Conservation (phyloP, 768 basidiomycete genomes). For the Pulveroboletus sp. region DNA sequence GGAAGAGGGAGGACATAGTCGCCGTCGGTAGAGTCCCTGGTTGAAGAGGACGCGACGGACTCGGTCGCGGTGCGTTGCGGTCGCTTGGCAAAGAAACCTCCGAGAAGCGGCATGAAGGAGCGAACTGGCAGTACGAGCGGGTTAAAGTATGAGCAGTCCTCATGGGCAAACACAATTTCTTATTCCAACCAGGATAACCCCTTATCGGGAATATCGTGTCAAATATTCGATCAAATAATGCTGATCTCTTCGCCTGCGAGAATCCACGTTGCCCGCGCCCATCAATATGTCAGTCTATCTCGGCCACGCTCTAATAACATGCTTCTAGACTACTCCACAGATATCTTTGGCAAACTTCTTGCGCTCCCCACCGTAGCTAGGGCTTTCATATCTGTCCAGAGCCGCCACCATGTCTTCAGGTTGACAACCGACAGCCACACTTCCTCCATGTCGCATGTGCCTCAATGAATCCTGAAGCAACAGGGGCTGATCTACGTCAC, state of each 20-base stretch:
- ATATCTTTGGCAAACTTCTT: too few species aligned
- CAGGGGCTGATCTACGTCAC: constrained; percentile 14
- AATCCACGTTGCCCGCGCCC: constrained; percentile 6
- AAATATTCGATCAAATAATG: constrained; percentile 8
- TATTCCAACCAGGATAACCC: constrained; percentile 9
- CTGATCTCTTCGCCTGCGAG: not conserved
- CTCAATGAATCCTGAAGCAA: too few species aligned
- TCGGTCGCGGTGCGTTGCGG: constrained; percentile 3
- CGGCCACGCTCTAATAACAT: too few species aligned
- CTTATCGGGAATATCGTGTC: constrained; percentile 4
- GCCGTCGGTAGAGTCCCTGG: constrained; percentile 27
- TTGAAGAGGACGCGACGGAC: constrained; percentile 16
- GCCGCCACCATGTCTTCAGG: too few species aligned
- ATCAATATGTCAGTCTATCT: too few species aligned
- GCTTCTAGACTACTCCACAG: too few species aligned
- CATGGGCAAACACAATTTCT: constrained; percentile 4
- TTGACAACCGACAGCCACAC: too few species aligned
- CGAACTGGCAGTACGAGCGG: not conserved
- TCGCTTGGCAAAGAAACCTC: constrained; percentile 28
- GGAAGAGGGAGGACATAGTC: constrained; percentile 27
- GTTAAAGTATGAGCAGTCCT: constrained; percentile 9
- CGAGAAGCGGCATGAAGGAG: constrained; percentile 27
- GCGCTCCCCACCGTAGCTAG: too few species aligned
- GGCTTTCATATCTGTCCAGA: too few species aligned
- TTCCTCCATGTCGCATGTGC: too few species aligned